Evolutionary conservation across 768 basidiomycete genomes (phyloP).

Genomic region (Omphalotus guepiniiformis): DNA sequence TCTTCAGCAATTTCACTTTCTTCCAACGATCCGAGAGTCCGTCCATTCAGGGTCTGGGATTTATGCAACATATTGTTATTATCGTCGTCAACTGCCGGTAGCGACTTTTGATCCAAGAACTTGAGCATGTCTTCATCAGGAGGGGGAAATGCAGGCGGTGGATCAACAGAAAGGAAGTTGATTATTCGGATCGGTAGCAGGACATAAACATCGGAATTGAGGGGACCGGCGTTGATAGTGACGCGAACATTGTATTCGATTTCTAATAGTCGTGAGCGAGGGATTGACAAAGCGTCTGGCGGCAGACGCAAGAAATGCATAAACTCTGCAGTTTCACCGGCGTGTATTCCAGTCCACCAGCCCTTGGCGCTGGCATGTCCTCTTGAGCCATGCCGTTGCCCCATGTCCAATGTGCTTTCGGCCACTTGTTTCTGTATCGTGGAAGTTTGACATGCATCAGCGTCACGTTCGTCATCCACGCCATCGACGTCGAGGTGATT

Average conservation of each 20-base stretch:
- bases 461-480: slow-evolving; percentile 30
- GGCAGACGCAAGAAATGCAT: slow-evolving; percentile 69
- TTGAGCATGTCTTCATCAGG: slow-evolving; percentile 16
- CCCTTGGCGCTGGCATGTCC: slow-evolving; percentile 79
- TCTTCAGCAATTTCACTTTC: slow-evolving; percentile 4
- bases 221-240: slow-evolving; percentile 52
- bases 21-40: slow-evolving; percentile 5
- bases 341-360: slow-evolving; percentile 83
- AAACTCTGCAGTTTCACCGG: slow-evolving; percentile 59
- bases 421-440: slow-evolving; percentile 62
- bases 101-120: slow-evolving; percentile 24
- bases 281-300: slow-evolving; percentile 62
- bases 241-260: slow-evolving; percentile 71
- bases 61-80: neutral
- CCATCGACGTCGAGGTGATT: slow-evolving; percentile 30
- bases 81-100: slow-evolving; percentile 11
- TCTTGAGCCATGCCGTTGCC: slow-evolving; percentile 48
- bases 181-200: slow-evolving; percentile 73
- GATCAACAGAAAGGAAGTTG: slow-evolving; percentile 85
- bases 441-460: slow-evolving; percentile 59
- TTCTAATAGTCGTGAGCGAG: slow-evolving; percentile 68
- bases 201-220: slow-evolving; percentile 62
- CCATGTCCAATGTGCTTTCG: slow-evolving; percentile 61
- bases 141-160: slow-evolving; percentile 46
- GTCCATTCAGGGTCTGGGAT: slow-evolving; percentile 2